phyloP scores from a whole-genome alignment of 2,329 filamentous ascomycete species.

The Phaeosphaeria sp. region DNA sequence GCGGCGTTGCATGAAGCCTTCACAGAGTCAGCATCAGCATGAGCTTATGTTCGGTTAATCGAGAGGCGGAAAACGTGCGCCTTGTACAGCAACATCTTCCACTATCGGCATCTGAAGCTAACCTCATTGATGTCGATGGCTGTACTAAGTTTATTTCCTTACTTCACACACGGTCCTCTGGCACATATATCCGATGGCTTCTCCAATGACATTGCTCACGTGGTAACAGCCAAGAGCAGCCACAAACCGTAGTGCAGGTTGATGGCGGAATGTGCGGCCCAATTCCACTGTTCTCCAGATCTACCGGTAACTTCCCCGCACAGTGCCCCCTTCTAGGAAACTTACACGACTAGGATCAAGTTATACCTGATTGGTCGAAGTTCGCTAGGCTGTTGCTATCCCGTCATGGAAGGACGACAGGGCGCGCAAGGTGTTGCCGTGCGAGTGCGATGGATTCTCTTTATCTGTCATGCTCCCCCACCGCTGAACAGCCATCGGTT shows the following conservation, averaged over 20 bases:
- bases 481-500: background rate
- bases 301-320: background rate
- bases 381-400: background rate
- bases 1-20: background rate
- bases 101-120: background rate
- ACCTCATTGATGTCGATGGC: background rate
- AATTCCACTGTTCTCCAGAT: background rate
- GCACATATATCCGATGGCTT: background rate
- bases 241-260: background rate
- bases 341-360: background rate
- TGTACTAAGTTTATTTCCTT: background rate
- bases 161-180: background rate
- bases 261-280: background rate
- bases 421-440: background rate
- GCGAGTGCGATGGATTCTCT: background rate
- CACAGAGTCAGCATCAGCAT: background rate
- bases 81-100: background rate
- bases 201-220: background rate
- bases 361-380: background rate
- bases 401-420: background rate
- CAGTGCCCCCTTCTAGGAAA: background rate
- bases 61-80: background rate
- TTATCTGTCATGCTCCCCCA: background rate
- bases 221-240: background rate
- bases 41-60: background rate